Percentiles rank a stretch among this genome's conserved stretches.
phyloP scores from a whole-genome alignment of 495 filamentous ascomycete genomes.

The Aspergillus leporis region DNA sequence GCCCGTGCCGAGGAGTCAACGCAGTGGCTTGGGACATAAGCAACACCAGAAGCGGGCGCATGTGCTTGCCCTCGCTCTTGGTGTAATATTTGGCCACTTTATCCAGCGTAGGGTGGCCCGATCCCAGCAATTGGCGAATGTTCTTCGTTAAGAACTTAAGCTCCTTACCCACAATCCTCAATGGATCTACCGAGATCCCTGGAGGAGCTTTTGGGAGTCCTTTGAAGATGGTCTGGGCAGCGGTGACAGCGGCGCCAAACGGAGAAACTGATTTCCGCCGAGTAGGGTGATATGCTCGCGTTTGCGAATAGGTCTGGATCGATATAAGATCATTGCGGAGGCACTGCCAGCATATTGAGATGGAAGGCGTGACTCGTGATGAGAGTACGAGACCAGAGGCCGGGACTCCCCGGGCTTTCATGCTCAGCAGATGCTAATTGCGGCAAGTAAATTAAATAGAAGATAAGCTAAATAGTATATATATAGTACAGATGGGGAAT shows the following conservation, averaged over 20 bases:
- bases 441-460: slow-evolving; percentile 1
- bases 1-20: slow-evolving; percentile 63
- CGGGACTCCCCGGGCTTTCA: slow-evolving; percentile 45
- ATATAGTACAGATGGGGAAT: neutral
- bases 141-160: slow-evolving; percentile 92
- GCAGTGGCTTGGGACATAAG: slow-evolving; percentile 94
- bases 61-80: slow-evolving; percentile 93
- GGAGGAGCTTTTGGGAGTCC: slow-evolving; percentile 58
- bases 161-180: slow-evolving; percentile 86
- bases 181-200: slow-evolving; percentile 69
- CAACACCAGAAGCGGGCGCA: slow-evolving; percentile 88
- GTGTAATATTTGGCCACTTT: slow-evolving; percentile 98
- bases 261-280: slow-evolving; percentile 50
- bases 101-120: slow-evolving; percentile 89
- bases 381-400: slow-evolving; percentile 43
- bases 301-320: slow-evolving; percentile 30
- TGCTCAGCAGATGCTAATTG: slow-evolving; percentile 27
- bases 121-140: slow-evolving; percentile 83
- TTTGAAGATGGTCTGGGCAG: slow-evolving; percentile 77
- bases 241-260: slow-evolving; percentile 70
- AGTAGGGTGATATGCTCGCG: slow-evolving; percentile 45
- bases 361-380: slow-evolving; percentile 31
- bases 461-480: slow-evolving; percentile 1
- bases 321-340: slow-evolving; percentile 42
- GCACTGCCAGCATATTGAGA: slow-evolving; percentile 46